Conservation (phyloP, 2,329 filamentous ascomycete species). For the Fusarium neocosmosporiellum region DNA sequence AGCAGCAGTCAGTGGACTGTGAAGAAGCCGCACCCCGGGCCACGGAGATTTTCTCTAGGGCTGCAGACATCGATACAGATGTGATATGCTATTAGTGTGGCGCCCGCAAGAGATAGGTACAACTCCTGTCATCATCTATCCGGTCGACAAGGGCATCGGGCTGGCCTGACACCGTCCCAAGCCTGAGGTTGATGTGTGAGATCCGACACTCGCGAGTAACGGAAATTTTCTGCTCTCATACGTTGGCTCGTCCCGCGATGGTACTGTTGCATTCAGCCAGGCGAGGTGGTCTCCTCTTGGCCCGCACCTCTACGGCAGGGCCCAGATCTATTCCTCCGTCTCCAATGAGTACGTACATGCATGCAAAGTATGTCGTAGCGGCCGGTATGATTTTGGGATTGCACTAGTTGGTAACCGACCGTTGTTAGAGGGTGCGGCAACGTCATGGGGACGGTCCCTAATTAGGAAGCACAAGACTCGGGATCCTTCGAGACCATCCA, state of each 20-base stretch:
- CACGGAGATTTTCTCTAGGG: conserved; percentile 32
- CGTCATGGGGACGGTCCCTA: conserved; percentile 17
- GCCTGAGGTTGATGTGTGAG: conserved; percentile 11
- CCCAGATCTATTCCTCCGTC: conserved; percentile 32
- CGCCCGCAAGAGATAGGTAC: conserved; percentile 6
- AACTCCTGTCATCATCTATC: conserved; percentile 12
- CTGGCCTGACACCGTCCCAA: conserved; percentile 7
- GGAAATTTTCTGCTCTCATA: conserved; percentile 42
- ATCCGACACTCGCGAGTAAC: conserved; percentile 22
- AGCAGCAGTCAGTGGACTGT: neutral
- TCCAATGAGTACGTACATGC: neutral
- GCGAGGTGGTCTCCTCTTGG: conserved; percentile 34
- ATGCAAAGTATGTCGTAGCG: conserved; percentile 9
- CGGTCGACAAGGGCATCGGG: conserved; percentile 20
- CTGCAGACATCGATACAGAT: conserved; percentile 22
- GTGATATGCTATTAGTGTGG: conserved; percentile 17
- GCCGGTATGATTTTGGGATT: conserved; percentile 30
- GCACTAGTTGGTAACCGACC: conserved; percentile 31
- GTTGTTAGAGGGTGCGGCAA: conserved; percentile 21
- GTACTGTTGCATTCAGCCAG: conserved; percentile 44
- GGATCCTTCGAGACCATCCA: neutral
- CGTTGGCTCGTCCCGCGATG: conserved; percentile 45
- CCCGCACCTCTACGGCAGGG: conserved; percentile 24
- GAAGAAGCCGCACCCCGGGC: conserved; percentile 13
- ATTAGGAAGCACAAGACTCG: conserved; percentile 9